Evolutionary conservation across 306 rosid species (phyloP).

Genomic region (Lathyrus tuberosus): DNA sequence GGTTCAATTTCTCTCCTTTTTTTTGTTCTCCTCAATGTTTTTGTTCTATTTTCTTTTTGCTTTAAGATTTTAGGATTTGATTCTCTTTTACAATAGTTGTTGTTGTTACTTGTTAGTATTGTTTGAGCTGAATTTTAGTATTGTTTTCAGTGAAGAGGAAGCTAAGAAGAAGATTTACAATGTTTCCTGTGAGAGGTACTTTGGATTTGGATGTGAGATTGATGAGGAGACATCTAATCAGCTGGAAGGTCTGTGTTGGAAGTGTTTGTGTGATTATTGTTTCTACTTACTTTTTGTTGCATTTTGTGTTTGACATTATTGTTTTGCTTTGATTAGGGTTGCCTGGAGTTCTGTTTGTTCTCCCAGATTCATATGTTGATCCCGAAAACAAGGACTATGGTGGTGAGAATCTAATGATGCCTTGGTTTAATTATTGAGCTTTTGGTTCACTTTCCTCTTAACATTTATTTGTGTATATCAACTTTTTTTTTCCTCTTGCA

Average conservation of each 20-base stretch:
- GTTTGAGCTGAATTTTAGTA: not conserved
- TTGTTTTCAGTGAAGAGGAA: conserved; percentile 70
- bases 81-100: not conserved
- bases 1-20: conserved; percentile 28
- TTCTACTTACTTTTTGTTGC: not conserved
- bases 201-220: conserved; percentile 83
- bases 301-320: not conserved
- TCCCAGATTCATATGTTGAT: conserved; percentile 87
- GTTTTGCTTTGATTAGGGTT: conserved; percentile 49
- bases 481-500: not conserved
- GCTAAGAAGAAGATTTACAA: conserved; percentile 89
- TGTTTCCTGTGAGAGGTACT: conserved; percentile 80
- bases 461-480: not conserved
- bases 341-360: conserved; percentile 77
- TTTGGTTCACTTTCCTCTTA: not conserved
- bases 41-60: not conserved
- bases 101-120: conserved; percentile 10
- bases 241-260: conserved; percentile 62
- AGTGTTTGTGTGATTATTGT: not conserved
- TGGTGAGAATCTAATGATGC: conserved; percentile 49
- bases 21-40: not conserved
- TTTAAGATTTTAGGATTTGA: not conserved
- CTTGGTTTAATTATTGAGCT: not conserved
- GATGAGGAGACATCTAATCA: conserved; percentile 90
- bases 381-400: conserved; percentile 86